Percentiles rank a stretch among this genome's conserved stretches.
These are phyloP conservation scores for Pleomassaria siparia DNA, from an alignment of 2,329 filamentous ascomycete genomes.

Conservation along the genomic window DNA sequence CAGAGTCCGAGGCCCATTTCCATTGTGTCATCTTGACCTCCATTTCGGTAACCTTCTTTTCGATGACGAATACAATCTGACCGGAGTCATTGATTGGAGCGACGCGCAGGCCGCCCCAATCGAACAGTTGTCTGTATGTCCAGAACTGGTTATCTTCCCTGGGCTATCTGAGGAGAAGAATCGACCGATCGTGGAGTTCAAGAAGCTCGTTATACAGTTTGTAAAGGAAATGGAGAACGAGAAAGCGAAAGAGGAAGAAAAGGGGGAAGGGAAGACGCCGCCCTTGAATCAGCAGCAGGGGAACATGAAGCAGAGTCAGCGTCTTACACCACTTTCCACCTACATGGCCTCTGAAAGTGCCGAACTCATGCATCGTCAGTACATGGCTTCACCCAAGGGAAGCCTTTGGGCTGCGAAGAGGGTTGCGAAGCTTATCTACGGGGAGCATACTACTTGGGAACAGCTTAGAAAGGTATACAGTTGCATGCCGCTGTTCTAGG, in stretches of 20 bases:
- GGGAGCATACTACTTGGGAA: constrained; percentile 17
- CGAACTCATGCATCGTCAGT: constrained; percentile 17
- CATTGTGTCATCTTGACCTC: constrained; percentile 38
- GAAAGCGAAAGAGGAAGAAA: not conserved
- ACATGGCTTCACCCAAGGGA: constrained; percentile 15
- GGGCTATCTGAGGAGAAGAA: constrained; percentile 17
- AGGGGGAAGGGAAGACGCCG: constrained; percentile 10
- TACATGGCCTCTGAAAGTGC: constrained; percentile 19
- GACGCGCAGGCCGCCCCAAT: constrained; percentile 37
- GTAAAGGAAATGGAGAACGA: constrained; percentile 14
- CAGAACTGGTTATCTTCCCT: constrained; percentile 26
- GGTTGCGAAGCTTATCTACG: constrained; percentile 17
- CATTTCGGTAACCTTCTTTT: constrained; percentile 48
- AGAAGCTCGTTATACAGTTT: constrained; percentile 15
- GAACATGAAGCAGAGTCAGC: constrained; percentile 12
- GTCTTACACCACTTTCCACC: constrained; percentile 15
- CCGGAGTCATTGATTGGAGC: constrained; percentile 43
- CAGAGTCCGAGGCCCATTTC: constrained; percentile 38
- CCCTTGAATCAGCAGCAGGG: constrained; percentile 11
- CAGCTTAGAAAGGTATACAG: constrained; percentile 17
- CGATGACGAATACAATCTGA: constrained; percentile 45
- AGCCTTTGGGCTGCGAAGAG: constrained; percentile 16
- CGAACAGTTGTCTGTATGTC: constrained; percentile 40
- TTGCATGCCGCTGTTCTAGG: constrained; percentile 15
- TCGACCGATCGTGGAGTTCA: constrained; percentile 15